Percentiles rank a stretch among this genome's conserved stretches.
Conservation (phyloP, 768 basidiomycete species). For the Suillus variegatus region DNA sequence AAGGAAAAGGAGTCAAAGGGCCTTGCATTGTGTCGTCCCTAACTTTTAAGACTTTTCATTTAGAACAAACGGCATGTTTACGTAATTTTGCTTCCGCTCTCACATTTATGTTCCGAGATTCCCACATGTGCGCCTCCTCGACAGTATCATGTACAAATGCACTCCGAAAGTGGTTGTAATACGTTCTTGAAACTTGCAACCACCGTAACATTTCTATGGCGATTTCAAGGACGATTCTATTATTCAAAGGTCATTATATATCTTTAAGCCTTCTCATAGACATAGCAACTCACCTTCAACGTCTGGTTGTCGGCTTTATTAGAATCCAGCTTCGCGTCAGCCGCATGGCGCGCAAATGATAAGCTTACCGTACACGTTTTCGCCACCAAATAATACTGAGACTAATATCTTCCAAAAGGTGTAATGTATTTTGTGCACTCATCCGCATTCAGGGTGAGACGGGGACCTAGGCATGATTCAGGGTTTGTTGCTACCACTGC, state of each 20-base stretch:
- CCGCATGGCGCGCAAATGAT: neutral
- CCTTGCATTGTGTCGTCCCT: neutral
- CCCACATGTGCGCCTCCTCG: no score
- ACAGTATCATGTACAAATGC: no score
- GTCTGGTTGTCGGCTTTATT: neutral
- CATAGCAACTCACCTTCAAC: neutral
- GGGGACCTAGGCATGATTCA: neutral
- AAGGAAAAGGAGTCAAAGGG: neutral
- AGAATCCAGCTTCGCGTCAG: neutral
- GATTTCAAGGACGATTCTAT: no score
- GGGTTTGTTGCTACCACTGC: neutral
- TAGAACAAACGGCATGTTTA: conserved; percentile 7
- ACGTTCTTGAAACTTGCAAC: no score
- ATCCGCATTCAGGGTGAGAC: neutral
- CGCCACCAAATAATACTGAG: neutral
- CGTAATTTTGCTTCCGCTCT: conserved; percentile 11
- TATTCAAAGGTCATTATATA: no score
- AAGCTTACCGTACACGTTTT: neutral
- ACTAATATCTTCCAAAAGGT: neutral
- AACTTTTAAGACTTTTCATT: neutral
- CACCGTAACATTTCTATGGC: no score
- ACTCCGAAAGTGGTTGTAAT: no score
- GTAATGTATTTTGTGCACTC: neutral
- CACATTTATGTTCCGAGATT: neutral
- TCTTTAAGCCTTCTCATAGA: no score